These are phyloP conservation scores for Colletotrichum noveboracense DNA, from an alignment of 2,329 filamentous ascomycete species.

Conservation along the genomic window DNA sequence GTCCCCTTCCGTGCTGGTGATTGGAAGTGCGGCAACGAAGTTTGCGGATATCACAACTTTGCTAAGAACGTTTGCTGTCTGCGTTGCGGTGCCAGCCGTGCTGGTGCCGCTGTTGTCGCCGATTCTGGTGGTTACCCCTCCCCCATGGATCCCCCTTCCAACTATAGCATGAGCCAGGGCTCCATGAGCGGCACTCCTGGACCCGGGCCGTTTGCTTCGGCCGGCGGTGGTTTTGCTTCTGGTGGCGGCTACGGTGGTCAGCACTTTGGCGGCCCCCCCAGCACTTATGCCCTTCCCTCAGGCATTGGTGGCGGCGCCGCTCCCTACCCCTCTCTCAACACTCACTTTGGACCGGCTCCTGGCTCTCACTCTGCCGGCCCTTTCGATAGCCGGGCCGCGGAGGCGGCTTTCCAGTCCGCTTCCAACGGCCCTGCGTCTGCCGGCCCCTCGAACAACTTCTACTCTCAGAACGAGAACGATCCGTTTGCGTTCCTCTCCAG, in stretches of 20 bases:
- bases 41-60: constrained; percentile 98
- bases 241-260: constrained; percentile 64
- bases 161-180: constrained; percentile 83
- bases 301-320: constrained; percentile 80
- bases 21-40: constrained; percentile 98
- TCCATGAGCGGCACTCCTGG: constrained; percentile 87
- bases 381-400: constrained; percentile 92
- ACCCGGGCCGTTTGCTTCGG: constrained; percentile 76
- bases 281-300: constrained; percentile 87
- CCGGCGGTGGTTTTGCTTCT: constrained; percentile 65
- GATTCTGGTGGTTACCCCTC: constrained; percentile 91
- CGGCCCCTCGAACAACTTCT: constrained; percentile 76
- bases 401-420: constrained; percentile 91
- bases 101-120: constrained; percentile 90
- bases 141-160: constrained; percentile 84
- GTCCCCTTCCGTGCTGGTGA: constrained; percentile 98
- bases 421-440: constrained; percentile 81
- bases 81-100: constrained; percentile 92
- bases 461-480: constrained; percentile 69
- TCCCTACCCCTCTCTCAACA: constrained; percentile 83
- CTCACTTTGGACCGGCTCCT: constrained; percentile 78
- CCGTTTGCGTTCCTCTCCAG: constrained; percentile 82
- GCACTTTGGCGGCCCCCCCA: constrained; percentile 86
- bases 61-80: constrained; percentile 99
- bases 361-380: constrained; percentile 83